A percentile compares a stretch with the other conserved stretches of the same genome.
phyloP scores from a whole-genome alignment of 169 alveolate species.

The Sarcocystis neurona region DNA sequence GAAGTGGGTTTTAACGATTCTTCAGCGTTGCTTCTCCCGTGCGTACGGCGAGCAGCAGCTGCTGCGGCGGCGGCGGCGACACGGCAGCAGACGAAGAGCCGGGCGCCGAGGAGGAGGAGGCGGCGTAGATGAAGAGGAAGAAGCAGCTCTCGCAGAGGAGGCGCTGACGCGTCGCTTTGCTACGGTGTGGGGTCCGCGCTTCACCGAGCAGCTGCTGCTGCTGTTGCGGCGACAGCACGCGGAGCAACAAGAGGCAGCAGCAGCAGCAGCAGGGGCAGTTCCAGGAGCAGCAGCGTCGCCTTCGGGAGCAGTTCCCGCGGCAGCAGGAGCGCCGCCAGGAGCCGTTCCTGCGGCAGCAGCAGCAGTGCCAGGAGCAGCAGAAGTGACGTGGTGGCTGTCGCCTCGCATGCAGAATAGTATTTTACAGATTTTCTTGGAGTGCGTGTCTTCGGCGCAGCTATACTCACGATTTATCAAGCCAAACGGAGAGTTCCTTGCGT shows the following conservation, averaged over 20 bases:
- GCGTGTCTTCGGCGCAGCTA: conserved; percentile 20
- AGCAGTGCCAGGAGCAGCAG: conserved; percentile 5
- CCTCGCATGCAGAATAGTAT: conserved; percentile 43
- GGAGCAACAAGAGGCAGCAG: conserved; percentile 9
- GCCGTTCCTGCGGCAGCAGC: background rate
- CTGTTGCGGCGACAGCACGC: conserved; percentile 26
- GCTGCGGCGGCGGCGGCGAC: conserved; percentile 17
- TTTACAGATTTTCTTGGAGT: conserved; percentile 19
- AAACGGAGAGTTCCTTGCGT: conserved; percentile 40
- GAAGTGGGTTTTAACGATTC: conserved; percentile 54
- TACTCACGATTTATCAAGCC: conserved; percentile 40
- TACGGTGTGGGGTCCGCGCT: conserved; percentile 29
- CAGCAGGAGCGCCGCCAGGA: conserved; percentile 21
- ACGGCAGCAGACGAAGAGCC: background rate
- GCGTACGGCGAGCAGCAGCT: conserved; percentile 51
- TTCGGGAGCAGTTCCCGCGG: background rate
- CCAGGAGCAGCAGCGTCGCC: conserved; percentile 23
- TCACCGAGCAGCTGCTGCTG: conserved; percentile 53
- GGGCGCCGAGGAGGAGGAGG: conserved; percentile 5
- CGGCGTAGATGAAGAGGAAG: conserved; percentile 12
- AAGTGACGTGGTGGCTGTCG: conserved; percentile 30
- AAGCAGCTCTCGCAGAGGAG: background rate
- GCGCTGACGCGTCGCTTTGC: conserved; percentile 28
- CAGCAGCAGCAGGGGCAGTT: conserved; percentile 22
- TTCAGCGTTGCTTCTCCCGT: conserved; percentile 52